Percentiles rank a stretch among this genome's conserved stretches.
Evolutionary conservation across 2,329 filamentous ascomycete species (phyloP).

Genomic region (Ophiostoma sp.): DNA sequence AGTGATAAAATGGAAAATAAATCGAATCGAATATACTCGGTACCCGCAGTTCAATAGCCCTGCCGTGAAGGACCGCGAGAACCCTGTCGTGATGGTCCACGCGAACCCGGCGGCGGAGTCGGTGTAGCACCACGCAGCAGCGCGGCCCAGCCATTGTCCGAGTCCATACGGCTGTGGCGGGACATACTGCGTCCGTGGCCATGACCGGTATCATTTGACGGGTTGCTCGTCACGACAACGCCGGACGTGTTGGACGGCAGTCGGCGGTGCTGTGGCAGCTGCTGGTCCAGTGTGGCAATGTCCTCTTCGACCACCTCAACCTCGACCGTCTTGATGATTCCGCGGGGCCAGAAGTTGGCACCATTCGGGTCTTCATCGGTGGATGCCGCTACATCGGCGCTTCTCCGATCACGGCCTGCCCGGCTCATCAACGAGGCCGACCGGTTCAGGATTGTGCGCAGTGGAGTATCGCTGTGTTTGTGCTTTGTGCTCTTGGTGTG

Average conservation of each 20-base stretch:
- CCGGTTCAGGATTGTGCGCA: conserved; percentile 3
- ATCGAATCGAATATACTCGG: neutral
- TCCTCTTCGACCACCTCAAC: conserved; percentile 41
- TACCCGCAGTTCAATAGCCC: no score
- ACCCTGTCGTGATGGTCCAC: neutral
- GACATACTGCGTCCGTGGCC: conserved; percentile 2
- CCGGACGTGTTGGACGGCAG: neutral
- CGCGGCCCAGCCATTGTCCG: conserved; percentile 36
- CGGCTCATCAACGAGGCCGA: neutral
- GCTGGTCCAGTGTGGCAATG: conserved; percentile 33
- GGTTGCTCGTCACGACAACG: neutral
- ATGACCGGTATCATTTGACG: neutral
- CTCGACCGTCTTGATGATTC: conserved; percentile 44
- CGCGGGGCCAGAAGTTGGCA: conserved; percentile 36
- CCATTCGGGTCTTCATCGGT: neutral
- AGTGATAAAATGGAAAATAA: neutral
- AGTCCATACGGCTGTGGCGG: conserved; percentile 19
- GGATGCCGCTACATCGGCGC: neutral
- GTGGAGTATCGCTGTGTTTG: neutral
- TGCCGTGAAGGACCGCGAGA: conserved; percentile 18
- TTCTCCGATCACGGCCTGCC: neutral
- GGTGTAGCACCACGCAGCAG: conserved; percentile 33
- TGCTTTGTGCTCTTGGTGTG: neutral
- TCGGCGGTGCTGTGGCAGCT: neutral
- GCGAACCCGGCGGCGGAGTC: conserved; percentile 12